Evolutionary conservation across 2,329 filamentous ascomycete genomes (phyloP).

Genomic region (Aspergillus candidus): DNA sequence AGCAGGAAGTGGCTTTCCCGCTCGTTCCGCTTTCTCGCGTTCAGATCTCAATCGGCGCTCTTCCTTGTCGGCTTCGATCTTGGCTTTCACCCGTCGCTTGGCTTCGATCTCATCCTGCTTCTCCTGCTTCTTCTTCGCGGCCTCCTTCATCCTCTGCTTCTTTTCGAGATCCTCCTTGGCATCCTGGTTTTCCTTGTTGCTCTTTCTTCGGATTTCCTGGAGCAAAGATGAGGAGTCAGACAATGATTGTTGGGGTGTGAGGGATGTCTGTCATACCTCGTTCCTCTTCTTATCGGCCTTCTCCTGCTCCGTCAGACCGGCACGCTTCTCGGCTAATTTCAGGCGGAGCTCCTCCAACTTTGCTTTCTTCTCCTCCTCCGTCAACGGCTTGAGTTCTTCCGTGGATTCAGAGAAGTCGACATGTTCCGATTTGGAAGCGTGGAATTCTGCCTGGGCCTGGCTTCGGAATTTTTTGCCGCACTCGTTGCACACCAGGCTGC

Average conservation of each 20-base stretch:
- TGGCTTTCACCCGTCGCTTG: slow-evolving; percentile 82
- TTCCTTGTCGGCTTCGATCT: slow-evolving; percentile 91
- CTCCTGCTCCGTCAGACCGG: slow-evolving; percentile 62
- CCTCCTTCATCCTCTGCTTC: slow-evolving; percentile 90
- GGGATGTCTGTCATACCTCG: slow-evolving; percentile 51
- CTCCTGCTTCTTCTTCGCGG: slow-evolving; percentile 76
- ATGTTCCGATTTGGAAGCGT: slow-evolving; percentile 87
- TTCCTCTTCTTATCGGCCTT: slow-evolving; percentile 79
- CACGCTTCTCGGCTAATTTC: slow-evolving; percentile 66
- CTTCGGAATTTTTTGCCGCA: slow-evolving; percentile 88
- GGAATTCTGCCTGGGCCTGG: slow-evolving; percentile 76
- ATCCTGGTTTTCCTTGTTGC: slow-evolving; percentile 82
- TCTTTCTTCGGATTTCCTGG: slow-evolving; percentile 69
- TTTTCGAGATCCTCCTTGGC: slow-evolving; percentile 80
- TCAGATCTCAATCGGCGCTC: slow-evolving; percentile 81
- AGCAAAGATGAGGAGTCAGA: slow-evolving; percentile 1
- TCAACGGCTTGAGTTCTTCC: slow-evolving; percentile 84
- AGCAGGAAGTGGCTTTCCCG: slow-evolving; percentile 57
- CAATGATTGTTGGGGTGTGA: not conserved
- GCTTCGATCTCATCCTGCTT: slow-evolving; percentile 80
- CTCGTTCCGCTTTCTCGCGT: slow-evolving; percentile 75
- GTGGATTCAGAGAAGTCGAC: slow-evolving; percentile 88
- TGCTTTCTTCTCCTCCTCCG: slow-evolving; percentile 83
- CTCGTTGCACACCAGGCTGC: slow-evolving; percentile 86
- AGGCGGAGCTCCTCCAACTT: slow-evolving; percentile 68